Conservation (phyloP, 2,329 filamentous ascomycete species). For the Lithohypha guttulata region DNA sequence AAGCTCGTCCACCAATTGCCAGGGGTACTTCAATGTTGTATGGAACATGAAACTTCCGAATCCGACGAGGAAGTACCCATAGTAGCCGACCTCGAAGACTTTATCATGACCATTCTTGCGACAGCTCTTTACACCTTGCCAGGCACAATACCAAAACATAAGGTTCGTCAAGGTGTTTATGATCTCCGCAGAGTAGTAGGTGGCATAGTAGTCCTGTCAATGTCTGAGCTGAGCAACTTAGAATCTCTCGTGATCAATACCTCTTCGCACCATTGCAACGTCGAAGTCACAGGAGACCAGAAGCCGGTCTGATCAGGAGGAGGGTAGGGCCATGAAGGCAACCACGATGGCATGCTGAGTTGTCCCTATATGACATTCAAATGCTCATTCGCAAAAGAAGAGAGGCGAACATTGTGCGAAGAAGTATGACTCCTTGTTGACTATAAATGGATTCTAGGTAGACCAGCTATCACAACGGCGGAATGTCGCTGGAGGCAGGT, state of each 20-base stretch:
- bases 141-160: constrained; percentile 67
- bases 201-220: constrained; percentile 62
- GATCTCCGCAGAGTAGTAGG: constrained; percentile 64
- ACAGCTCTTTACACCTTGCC: constrained; percentile 65
- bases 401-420: too few species aligned
- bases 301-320: constrained; percentile 45
- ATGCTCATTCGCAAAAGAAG: too few species aligned
- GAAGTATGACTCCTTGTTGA: too few species aligned
- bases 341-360: constrained; percentile 26
- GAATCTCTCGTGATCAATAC: constrained; percentile 29
- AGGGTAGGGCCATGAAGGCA: constrained; percentile 39
- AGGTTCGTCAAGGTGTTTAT: constrained; percentile 74
- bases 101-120: constrained; percentile 59
- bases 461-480: too few species aligned
- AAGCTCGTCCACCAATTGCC: constrained; percentile 53
- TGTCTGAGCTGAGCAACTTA: constrained; percentile 5
- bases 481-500: too few species aligned
- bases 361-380: too few species aligned
- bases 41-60: constrained; percentile 54
- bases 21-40: constrained; percentile 55
- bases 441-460: too few species aligned
- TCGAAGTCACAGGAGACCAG: constrained; percentile 62
- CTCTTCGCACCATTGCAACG: constrained; percentile 73
- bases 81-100: constrained; percentile 61
- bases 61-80: constrained; percentile 52